phyloP scores from a whole-genome alignment of 1,284 basidiomycete genomes.

The Trichosporon sp. region DNA sequence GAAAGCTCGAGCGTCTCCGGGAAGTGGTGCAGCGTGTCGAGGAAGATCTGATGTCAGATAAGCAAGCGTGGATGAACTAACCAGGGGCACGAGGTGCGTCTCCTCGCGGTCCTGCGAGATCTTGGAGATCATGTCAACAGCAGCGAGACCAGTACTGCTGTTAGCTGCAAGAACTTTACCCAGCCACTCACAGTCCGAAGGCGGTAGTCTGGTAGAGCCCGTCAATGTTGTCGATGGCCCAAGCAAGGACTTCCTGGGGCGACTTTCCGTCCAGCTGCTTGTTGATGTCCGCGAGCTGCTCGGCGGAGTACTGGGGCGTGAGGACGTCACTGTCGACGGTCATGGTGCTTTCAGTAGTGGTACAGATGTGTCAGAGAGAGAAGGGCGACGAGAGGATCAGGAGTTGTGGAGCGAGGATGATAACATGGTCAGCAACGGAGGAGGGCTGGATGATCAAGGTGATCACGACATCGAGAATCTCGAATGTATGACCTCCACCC shows the following conservation, averaged over 20 bases:
- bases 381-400: conserved; percentile 2
- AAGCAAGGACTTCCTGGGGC: conserved; percentile 78
- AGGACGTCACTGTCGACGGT: conserved; percentile 36
- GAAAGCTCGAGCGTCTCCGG: conserved; percentile 87
- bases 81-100: conserved; percentile 58
- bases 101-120: conserved; percentile 59
- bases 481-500: conserved; percentile 12
- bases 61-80: conserved; percentile 26
- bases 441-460: background rate
- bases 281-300: conserved; percentile 72
- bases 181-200: conserved; percentile 69
- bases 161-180: background rate
- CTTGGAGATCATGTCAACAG: conserved; percentile 88
- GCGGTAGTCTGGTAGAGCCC: conserved; percentile 86
- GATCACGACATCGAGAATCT: conserved; percentile 17
- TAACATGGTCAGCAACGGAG: background rate
- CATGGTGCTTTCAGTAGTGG: conserved; percentile 23
- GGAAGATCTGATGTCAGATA: conserved; percentile 65
- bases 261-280: conserved; percentile 67
- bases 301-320: conserved; percentile 65
- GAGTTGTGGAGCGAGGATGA: background rate
- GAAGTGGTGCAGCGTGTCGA: conserved; percentile 98
- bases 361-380: background rate
- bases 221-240: conserved; percentile 75
- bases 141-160: conserved; percentile 74